Evolutionary conservation across 306 rosid genomes (phyloP), one percentile per base, ranked within the genome.

Genomic region (Abrus pulchellus): DNA sequence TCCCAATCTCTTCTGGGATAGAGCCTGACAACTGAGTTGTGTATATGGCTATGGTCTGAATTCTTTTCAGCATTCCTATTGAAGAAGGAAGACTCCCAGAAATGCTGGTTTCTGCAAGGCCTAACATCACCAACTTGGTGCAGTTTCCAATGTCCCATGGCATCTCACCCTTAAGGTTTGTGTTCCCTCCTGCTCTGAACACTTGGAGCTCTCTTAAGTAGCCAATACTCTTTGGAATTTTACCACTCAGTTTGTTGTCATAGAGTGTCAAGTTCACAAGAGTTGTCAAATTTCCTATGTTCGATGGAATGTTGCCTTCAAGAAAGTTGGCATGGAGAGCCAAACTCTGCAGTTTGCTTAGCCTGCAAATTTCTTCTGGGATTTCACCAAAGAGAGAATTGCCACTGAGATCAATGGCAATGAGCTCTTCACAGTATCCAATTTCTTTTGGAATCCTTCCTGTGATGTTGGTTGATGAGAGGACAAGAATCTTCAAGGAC

Each of bases 121-220:
- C 98, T 85, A 94, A 83, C 82, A 88, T 54, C 71, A 87, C 83
- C 90, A 94, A 87, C 77, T 76, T 85, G 68, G 88, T 88, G 90
- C 98, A 94, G 89, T 89, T 90, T 82, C 97, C 97, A 72, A 94
- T 94, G 68, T 89, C 97, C 86, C 85, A 71, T 52, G 98, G 98
- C 54, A 94, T 53, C 81, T 85, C 89, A 73, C 97, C 97, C 9
- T 88, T 87, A 0, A 94, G 85, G 67, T 86, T 68, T 69, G 52
- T 80, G 80, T 94, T 94, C 85, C 98, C 98, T 30, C 98, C 98
- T 11, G 84, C 92, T 85, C 96, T 87, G 80, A 90, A 80, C 30
- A 85, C 70, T 83, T 90, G 83, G 14, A 94, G 91, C 65, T 85
- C 85, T 14, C 75, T 83, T 29, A 94, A 75, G 43, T 74, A 86